Evolutionary conservation across 768 basidiomycete genomes (phyloP), one percentile per base, ranked within the genome.

Genomic region (Xanthoconium purpureum): DNA sequence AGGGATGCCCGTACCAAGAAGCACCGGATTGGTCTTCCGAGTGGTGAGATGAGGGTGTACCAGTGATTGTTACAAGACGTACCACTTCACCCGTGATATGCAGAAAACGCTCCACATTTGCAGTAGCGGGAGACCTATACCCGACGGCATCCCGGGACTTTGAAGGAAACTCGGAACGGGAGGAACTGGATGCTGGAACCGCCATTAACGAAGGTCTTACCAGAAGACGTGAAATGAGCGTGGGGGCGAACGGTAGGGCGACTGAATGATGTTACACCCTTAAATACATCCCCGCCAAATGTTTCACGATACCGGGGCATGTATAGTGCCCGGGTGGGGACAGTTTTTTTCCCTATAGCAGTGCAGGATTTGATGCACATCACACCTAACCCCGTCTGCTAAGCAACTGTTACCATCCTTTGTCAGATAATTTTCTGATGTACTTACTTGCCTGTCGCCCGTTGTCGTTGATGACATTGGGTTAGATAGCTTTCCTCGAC

Each of bases 61-160:
- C 9, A 3, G 18, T 9, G n/a, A 50, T 29, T 8, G 7, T 29
- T 11, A n/a, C 24, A 20, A 6, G 17, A 55, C 63, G 24, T 40
- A 64, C 63, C 60, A 56, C 33, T 52, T 65, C 57, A 2, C 57
- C 63, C 13, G 63, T 65, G 40, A 64, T 50, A 35, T 58, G 60
- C 6, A 56, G 2, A 43, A 64, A 54, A 29, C 55, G 52, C 3
- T 56, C 56, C 14, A 33, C 38, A 20, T 14, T 39, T 4, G 50
- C 3, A 35, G 30, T 37, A 15, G 24, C 30, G 9, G 43, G 45
- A 33, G 43, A 10, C 20, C 29, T 50, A 18, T 46, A 13, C 40
- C 50, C 3, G 40, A 36, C 33, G 24, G 48, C 47, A 42, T 38
- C 43, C 54, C 32, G 40, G 18, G 38, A 12, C 24, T 32, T 54